Evolutionary conservation across 306 rosid genomes (phyloP).

Genomic region (Morella rubra): DNA sequence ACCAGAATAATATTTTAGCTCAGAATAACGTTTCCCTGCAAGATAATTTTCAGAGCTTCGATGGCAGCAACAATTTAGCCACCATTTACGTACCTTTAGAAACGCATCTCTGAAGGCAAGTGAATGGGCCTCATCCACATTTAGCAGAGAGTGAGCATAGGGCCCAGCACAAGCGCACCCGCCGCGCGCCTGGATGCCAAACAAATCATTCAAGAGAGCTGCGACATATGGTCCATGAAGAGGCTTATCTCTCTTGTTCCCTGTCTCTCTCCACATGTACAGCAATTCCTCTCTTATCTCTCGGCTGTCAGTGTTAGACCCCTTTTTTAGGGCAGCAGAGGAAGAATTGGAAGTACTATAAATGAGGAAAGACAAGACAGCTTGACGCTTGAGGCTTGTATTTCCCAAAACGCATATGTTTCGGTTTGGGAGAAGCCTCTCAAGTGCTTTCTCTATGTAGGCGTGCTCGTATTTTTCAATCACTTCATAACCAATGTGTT

Average conservation of each 20-base stretch:
- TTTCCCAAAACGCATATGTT: conserved; percentile 65
- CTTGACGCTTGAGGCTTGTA: conserved; percentile 54
- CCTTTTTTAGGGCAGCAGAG: not conserved
- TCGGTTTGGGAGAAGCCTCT: conserved; percentile 53
- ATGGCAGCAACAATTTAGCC: not conserved
- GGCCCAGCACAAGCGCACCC: conserved; percentile 97
- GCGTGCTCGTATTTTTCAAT: conserved; percentile 61
- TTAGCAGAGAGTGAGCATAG: conserved; percentile 70
- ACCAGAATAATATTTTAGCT: not conserved
- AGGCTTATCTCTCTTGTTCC: conserved; percentile 58
- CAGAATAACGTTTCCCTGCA: too few relatives aligned
- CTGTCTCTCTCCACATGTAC: conserved; percentile 60
- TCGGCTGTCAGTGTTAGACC: not conserved
- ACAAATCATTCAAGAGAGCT: conserved; percentile 66
- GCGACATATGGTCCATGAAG: conserved; percentile 83
- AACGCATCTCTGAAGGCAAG: conserved; percentile 62
- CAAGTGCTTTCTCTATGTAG: conserved; percentile 46
- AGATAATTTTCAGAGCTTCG: too few relatives aligned
- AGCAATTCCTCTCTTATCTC: conserved; percentile 22
- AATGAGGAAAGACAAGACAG: conserved; percentile 68
- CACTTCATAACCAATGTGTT: conserved; percentile 52
- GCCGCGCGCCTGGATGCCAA: conserved; percentile 87
- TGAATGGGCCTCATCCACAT: conserved; percentile 46
- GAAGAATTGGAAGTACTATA: conserved; percentile 51
- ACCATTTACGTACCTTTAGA: conserved; percentile 42